Evolutionary conservation across 2,329 filamentous ascomycete genomes (phyloP).

Genomic region (Zymoseptoria ardabiliae): DNA sequence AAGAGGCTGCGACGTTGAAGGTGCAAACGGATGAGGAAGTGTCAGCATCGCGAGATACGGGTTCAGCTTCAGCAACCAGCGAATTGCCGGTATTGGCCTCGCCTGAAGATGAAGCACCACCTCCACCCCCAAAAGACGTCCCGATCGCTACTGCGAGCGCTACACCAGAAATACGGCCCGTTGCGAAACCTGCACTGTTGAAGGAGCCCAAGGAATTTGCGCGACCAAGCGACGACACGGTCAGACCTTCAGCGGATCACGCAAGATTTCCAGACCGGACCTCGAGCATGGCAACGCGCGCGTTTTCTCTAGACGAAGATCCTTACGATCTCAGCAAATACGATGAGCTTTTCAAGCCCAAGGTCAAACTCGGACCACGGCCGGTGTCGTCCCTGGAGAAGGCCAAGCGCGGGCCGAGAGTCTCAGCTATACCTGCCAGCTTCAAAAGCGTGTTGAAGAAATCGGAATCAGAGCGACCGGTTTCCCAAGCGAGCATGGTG

Average conservation of each 20-base stretch:
- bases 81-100: background rate
- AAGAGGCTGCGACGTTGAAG: background rate
- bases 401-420: conserved; percentile 51
- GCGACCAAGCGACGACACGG: background rate
- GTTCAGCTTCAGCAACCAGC: background rate
- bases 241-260: background rate
- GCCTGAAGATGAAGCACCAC: background rate
- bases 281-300: conserved; percentile 4
- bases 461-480: conserved; percentile 28
- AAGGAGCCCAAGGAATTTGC: background rate
- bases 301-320: conserved; percentile 32
- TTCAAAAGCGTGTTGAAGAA: conserved; percentile 22
- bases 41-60: background rate
- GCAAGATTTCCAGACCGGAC: conserved; percentile 2
- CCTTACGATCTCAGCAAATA: conserved; percentile 41
- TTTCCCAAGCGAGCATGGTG: conserved; percentile 25
- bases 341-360: conserved; percentile 53
- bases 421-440: conserved; percentile 24
- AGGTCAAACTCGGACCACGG: conserved; percentile 81
- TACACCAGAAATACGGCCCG: background rate
- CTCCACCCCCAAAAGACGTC: background rate
- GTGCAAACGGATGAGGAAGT: background rate
- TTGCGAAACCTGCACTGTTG: background rate
- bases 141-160: background rate
- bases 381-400: conserved; percentile 49